Base-by-base conservation (phyloP, 2,329 filamentous ascomycete genomes). In the Penicillium sp. region DNA sequence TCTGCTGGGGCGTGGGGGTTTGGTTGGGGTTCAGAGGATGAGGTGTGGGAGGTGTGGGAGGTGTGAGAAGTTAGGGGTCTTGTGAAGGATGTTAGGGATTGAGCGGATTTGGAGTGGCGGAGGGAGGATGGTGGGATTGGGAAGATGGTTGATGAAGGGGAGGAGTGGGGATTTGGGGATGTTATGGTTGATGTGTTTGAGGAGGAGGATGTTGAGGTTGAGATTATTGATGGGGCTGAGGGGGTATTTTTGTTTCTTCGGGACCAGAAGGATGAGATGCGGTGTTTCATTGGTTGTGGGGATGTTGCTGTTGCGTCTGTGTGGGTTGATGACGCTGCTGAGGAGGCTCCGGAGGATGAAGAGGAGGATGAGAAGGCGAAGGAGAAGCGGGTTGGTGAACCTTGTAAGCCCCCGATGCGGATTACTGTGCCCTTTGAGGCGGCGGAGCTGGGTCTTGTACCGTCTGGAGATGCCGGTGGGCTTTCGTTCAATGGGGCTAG, bases 1-100 rank as follows among this genome's bases (percentile, higher is more conserved):
- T 87, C 85, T 13, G 82, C 78, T 39, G 75, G 68, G 49, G 38
- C 1, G 17, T 41, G 25, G 21, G 27, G 43, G 4, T 25, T 15
- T 10, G 19, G 23, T 6, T 36, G n/a, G 70, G 68, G 49, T 73
- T 68, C 25, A 68, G 65, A 19, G 50, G 10, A 29, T 2, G 29
- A 33, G 10, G 5, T 15, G 12, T 33, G 73, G 70, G 39, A 66
- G 68, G 4, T 6, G 3, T 19, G 31, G 31, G 33, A 66, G 68
- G 4, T 6, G 3, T 19, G 31, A 31, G 33, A 33, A n/a, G 25
- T 23, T 42, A 6, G 7, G 8, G 41, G 15, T n/a, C 15, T 43
- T 17, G 25, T 45, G 27, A 25, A 25, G 73, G 72, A 66, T 77
- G 76, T 8, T 68, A 75, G 50, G 74, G 52, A 54, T 25, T 49